phyloP scores from a whole-genome alignment of 805 yeast genomes.

The Metschnikowia matae region DNA sequence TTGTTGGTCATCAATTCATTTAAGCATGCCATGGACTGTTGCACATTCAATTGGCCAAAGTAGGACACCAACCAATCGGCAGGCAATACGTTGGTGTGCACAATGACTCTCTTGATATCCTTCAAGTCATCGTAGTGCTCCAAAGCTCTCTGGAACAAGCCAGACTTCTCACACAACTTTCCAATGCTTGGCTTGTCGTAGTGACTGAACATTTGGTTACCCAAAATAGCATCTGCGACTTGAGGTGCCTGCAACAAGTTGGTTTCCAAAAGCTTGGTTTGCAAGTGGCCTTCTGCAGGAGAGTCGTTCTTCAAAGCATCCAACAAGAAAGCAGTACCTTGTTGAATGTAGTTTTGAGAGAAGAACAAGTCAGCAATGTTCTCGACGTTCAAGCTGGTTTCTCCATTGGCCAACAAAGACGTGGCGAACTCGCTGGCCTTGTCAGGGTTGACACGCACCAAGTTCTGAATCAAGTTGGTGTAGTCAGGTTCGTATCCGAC shows the following conservation, averaged over 20 bases:
- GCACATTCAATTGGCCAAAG: conserved; percentile 92
- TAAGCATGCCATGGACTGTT: conserved; percentile 84
- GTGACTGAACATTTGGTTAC: conserved; percentile 92
- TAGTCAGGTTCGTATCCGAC: conserved; percentile 87
- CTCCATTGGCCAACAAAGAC: conserved; percentile 63
- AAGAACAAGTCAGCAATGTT: conserved; percentile 89
- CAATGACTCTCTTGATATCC: conserved; percentile 92
- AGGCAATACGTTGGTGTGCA: conserved; percentile 79
- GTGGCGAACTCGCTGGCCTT: conserved; percentile 97
- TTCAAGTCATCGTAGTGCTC: conserved; percentile 93
- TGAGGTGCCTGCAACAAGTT: conserved; percentile 96
- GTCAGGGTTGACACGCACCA: conserved; percentile 92
- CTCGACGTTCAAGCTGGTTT: conserved; percentile 69
- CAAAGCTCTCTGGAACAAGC: conserved; percentile 89
- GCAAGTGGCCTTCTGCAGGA: conserved; percentile 93
- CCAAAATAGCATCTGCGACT: conserved; percentile 98
- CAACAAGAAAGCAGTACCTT: conserved; percentile 93
- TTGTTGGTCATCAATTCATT: conserved; percentile 77
- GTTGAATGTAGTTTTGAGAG: conserved; percentile 91
- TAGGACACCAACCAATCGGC: conserved; percentile 90
- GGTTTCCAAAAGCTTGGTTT: conserved; percentile 89
- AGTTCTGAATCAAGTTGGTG: conserved; percentile 81
- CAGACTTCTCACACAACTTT: conserved; percentile 91
- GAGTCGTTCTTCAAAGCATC: conserved; percentile 93
- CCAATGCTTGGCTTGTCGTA: conserved; percentile 94